These are phyloP conservation scores for Starmera quercuum DNA, from an alignment of 805 yeast species.

Conservation along the genomic window DNA sequence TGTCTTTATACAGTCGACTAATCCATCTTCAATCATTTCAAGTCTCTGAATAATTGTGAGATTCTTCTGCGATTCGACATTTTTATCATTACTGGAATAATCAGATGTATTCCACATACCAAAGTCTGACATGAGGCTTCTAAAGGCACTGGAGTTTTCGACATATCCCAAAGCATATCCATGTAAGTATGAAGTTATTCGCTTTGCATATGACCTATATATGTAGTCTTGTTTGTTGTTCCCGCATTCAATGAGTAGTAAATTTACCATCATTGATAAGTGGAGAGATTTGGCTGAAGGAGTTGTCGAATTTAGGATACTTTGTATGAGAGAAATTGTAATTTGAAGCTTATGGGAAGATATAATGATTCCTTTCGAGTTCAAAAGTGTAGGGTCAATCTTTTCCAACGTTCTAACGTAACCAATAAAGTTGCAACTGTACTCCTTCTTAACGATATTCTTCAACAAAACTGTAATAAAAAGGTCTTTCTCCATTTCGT, in stretches of 20 bases:
- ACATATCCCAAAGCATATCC: constrained; percentile 10
- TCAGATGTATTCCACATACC: constrained; percentile 4
- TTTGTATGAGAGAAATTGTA: constrained; percentile 8
- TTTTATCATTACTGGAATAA: constrained; percentile 4
- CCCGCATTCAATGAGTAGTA: constrained; percentile 9
- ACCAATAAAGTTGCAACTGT: constrained; percentile 8
- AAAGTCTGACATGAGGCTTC: constrained; percentile 6
- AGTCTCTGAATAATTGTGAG: neutral
- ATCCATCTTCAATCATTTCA: neutral
- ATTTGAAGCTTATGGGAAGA: constrained; percentile 15
- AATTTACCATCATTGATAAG: constrained; percentile 9
- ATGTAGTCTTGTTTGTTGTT: neutral
- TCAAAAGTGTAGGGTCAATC: constrained; percentile 10
- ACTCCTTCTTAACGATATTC: constrained; percentile 7
- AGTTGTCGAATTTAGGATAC: constrained; percentile 8
- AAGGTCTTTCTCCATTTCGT: constrained; percentile 10
- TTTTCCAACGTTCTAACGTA: constrained; percentile 12
- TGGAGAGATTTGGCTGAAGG: constrained; percentile 6
- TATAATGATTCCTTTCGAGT: constrained; percentile 7
- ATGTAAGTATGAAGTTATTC: constrained; percentile 11
- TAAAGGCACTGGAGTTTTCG: constrained; percentile 6
- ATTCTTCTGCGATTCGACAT: constrained; percentile 8
- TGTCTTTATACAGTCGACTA: constrained; percentile 5
- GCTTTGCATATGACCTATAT: constrained; percentile 8
- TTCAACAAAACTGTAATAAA: constrained; percentile 11